A percentile compares a stretch with the other conserved stretches of the same genome.
Conservation (phyloP, 2,329 filamentous ascomycete genomes). For the Boeremia exigua region DNA sequence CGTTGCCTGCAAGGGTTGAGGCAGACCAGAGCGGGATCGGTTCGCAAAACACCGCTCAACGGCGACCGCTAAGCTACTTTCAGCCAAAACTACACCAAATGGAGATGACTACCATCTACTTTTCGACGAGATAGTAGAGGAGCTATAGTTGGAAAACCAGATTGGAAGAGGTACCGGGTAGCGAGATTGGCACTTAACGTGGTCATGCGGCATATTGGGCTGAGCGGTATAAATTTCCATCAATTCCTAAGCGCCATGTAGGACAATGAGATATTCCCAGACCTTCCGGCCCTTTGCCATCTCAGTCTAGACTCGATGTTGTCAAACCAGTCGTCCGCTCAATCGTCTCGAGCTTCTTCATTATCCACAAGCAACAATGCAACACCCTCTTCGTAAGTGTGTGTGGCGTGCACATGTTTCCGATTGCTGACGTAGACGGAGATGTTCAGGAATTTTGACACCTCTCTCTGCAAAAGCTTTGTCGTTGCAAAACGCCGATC, state of each 20-base stretch:
- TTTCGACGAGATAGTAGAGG: not conserved
- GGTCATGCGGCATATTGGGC: not conserved
- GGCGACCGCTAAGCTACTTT: slow-evolving; percentile 1
- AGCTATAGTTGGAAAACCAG: slow-evolving; percentile 1
- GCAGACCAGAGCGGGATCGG: not conserved
- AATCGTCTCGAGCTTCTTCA: not conserved
- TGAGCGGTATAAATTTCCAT: slow-evolving; percentile 3
- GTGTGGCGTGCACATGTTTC: not conserved
- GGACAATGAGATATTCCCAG: not conserved
- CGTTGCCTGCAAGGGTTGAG: slow-evolving; percentile 1
- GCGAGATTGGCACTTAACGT: not conserved
- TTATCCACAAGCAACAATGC: not conserved
- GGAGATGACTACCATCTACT: slow-evolving; percentile 1
- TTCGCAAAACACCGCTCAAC: not conserved
- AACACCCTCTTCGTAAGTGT: not conserved
- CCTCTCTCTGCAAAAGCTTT: slow-evolving; percentile 5
- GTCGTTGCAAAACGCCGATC: not conserved
- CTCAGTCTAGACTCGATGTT: not conserved
- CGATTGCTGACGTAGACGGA: not conserved
- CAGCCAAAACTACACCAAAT: not conserved
- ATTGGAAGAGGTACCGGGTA: not conserved
- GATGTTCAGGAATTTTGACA: not conserved
- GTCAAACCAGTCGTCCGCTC: not conserved
- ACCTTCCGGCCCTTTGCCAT: not conserved
- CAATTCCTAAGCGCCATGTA: not conserved